Conservation (phyloP, 1,284 basidiomycete species). For the Fistulinella cinereoalba region DNA sequence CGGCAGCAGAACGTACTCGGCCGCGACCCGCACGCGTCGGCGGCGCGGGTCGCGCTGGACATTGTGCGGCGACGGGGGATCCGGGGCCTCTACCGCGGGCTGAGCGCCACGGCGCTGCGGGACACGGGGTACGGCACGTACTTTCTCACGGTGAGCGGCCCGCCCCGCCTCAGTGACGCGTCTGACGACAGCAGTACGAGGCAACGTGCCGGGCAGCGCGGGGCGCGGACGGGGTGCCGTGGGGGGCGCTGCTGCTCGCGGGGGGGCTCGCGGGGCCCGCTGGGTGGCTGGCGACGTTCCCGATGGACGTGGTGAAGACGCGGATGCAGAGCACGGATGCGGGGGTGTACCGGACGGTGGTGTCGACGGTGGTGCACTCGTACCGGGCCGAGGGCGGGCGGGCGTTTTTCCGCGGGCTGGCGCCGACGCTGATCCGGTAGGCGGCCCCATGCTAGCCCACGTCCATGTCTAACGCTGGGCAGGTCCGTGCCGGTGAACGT, state of each 20-base stretch:
- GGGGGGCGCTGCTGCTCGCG: slow-evolving; percentile 65
- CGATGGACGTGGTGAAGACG: slow-evolving; percentile 85
- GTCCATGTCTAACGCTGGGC: too few relatives aligned
- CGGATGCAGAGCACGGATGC: slow-evolving; percentile 62
- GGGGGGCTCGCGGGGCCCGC: slow-evolving; percentile 77
- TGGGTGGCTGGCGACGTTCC: slow-evolving; percentile 76
- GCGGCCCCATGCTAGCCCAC: slow-evolving; percentile 31
- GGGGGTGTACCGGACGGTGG: slow-evolving; percentile 47
- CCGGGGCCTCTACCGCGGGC: slow-evolving; percentile 73
- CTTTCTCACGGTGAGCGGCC: slow-evolving; percentile 60
- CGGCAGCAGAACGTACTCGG: slow-evolving; percentile 65
- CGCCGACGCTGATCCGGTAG: slow-evolving; percentile 76
- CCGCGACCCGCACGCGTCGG: slow-evolving; percentile 34
- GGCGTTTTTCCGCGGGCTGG: slow-evolving; percentile 74
- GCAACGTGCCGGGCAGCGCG: slow-evolving; percentile 66
- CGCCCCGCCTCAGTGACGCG: neutral
- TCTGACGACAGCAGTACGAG: slow-evolving; percentile 56
- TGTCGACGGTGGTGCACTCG: slow-evolving; percentile 57
- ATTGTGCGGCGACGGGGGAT: slow-evolving; percentile 59
- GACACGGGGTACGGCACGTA: slow-evolving; percentile 83
- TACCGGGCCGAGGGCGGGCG: slow-evolving; percentile 61
- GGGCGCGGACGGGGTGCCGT: slow-evolving; percentile 39
- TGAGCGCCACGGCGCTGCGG: slow-evolving; percentile 66
- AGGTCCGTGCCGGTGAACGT: slow-evolving; percentile 50
- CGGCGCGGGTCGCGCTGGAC: slow-evolving; percentile 48